phyloP scores from a whole-genome alignment of 192 early-diverging fungal genomes.

The Podila epigama region DNA sequence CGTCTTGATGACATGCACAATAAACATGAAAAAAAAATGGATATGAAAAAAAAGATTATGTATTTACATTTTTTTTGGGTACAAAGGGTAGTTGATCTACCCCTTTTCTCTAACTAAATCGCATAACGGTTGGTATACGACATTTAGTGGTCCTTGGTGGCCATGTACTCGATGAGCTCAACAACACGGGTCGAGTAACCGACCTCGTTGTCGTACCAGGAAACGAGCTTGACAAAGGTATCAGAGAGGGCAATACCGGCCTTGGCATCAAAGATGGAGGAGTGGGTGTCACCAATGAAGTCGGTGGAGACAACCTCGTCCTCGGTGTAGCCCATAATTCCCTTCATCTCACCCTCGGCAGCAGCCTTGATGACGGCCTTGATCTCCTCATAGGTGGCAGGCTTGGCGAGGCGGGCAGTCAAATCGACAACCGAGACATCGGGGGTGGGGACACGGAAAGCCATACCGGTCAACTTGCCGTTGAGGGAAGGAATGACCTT shows the following conservation, averaged over 20 bases:
- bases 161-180: constrained; percentile 86
- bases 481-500: constrained; percentile 95
- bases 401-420: constrained; percentile 91
- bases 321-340: constrained; percentile 91
- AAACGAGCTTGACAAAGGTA: constrained; percentile 97
- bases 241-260: constrained; percentile 97
- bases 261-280: constrained; percentile 94
- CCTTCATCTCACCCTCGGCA: constrained; percentile 79
- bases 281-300: constrained; percentile 91
- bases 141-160: constrained; percentile 54
- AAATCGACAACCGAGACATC: constrained; percentile 98
- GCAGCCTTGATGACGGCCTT: constrained; percentile 89
- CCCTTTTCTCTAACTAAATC: background rate
- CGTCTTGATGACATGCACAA: background rate
- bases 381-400: constrained; percentile 91
- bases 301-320: constrained; percentile 96
- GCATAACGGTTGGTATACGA: background rate
- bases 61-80: constrained; percentile 3
- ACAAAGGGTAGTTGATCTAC: constrained; percentile 5
- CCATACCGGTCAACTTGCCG: constrained; percentile 98
- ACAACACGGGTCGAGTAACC: constrained; percentile 95
- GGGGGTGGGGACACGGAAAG: constrained; percentile 92
- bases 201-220: constrained; percentile 93
- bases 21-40: background rate
- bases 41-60: constrained; percentile 11